These are phyloP conservation scores for Vitellaria paradoxa DNA, from an alignment of 179 eudicot genomes.

Conservation along the genomic window DNA sequence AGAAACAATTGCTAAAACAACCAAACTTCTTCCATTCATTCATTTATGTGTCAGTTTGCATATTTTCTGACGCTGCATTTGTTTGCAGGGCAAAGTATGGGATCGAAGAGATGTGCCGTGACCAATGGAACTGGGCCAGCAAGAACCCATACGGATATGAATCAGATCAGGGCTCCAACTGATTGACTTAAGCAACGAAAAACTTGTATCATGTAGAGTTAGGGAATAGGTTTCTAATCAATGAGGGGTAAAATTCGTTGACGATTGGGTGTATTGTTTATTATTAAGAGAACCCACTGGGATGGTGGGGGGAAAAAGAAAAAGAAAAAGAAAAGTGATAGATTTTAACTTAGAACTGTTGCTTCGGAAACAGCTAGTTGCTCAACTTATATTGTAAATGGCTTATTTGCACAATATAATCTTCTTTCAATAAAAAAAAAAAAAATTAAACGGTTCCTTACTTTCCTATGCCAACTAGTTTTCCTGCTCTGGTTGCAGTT, in stretches of 20 bases:
- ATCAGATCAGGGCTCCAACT: constrained; percentile 30
- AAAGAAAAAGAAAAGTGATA: too few species aligned
- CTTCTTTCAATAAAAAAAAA: background rate
- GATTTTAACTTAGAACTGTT: background rate
- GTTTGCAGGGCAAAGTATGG: constrained; percentile 82
- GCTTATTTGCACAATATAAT: background rate
- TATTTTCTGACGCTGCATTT: background rate
- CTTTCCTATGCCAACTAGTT: background rate
- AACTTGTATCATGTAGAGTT: constrained; percentile 6
- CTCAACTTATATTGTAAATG: background rate
- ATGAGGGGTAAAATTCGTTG: background rate
- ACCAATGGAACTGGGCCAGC: constrained; percentile 99
- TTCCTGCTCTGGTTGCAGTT: background rate
- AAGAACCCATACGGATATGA: constrained; percentile 94
- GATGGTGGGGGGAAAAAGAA: too few species aligned
- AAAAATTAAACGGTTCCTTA: background rate
- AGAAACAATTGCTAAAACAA: background rate
- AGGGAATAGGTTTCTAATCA: background rate
- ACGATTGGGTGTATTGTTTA: background rate
- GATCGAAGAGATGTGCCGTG: constrained; percentile 93
- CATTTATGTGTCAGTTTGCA: background rate
- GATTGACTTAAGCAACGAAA: constrained; percentile 7
- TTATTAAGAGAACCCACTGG: background rate
- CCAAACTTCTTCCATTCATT: background rate
- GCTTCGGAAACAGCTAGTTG: background rate